These are phyloP conservation scores for Colletotrichum lentis DNA, from an alignment of 2,329 filamentous ascomycete species.

Conservation along the genomic window DNA sequence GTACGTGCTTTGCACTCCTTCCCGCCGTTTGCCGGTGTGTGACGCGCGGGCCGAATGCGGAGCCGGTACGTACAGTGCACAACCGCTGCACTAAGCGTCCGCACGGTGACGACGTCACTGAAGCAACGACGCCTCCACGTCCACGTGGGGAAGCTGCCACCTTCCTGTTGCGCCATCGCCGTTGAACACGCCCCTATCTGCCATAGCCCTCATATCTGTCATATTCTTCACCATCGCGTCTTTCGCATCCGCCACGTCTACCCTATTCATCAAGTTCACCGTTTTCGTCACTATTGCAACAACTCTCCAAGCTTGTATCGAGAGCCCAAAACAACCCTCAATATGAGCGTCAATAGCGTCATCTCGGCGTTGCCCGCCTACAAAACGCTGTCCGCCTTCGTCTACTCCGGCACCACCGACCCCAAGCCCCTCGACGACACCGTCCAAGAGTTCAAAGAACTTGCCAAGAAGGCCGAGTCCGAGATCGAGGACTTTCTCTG, in stretches of 20 bases:
- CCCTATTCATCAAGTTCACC: too few relatives aligned
- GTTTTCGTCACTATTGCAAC: too few relatives aligned
- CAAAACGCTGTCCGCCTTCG: slow-evolving; percentile 25
- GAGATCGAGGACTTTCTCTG: slow-evolving; percentile 39
- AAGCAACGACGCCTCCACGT: slow-evolving; percentile 21
- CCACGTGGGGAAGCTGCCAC: slow-evolving; percentile 23
- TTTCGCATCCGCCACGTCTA: too few relatives aligned
- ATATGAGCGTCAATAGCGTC: slow-evolving; percentile 10
- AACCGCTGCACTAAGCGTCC: fast-evolving
- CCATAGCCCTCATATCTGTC: background rate
- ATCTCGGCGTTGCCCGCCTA: slow-evolving; percentile 28
- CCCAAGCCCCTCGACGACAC: slow-evolving; percentile 15
- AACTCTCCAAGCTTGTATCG: background rate
- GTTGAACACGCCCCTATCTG: background rate
- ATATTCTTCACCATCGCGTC: background rate
- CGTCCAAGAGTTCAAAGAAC: slow-evolving; percentile 33
- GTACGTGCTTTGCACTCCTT: background rate
- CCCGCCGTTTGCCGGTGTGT: background rate
- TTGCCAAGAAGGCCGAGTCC: slow-evolving; percentile 21
- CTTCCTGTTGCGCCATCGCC: background rate
- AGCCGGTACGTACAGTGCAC: slow-evolving; percentile 9
- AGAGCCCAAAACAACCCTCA: background rate
- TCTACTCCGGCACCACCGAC: background rate
- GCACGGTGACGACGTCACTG: slow-evolving; percentile 29
- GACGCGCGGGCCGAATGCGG: slow-evolving; percentile 4